Evolutionary conservation across 2,329 filamentous ascomycete genomes (phyloP).

Genomic region (Pyrenochaeta sp.): DNA sequence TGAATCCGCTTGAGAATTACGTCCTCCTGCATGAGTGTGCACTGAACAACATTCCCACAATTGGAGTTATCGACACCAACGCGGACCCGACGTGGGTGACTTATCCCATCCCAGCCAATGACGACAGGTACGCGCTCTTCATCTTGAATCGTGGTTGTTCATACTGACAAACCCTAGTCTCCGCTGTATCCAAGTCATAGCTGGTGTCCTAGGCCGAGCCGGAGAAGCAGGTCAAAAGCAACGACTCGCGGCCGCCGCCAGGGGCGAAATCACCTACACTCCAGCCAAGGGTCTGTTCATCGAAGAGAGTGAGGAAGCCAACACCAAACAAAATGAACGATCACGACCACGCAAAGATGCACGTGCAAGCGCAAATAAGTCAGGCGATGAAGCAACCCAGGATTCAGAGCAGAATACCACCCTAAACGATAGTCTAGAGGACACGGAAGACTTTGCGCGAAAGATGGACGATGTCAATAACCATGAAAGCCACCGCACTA

Average conservation of each 20-base stretch:
- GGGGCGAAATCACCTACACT: conserved; percentile 68
- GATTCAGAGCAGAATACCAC: no score
- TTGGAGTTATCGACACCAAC: conserved; percentile 94
- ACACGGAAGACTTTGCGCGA: conserved; percentile 23
- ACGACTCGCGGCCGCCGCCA: conserved; percentile 68
- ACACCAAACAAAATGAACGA: neutral
- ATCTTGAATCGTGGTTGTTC: neutral
- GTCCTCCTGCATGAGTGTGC: conserved; percentile 91
- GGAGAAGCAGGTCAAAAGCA: conserved; percentile 77
- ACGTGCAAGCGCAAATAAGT: no score
- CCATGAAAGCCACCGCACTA: conserved; percentile 30
- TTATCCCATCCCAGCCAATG: conserved; percentile 95
- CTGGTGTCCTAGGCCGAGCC: conserved; percentile 83
- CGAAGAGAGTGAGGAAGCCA: conserved; percentile 21
- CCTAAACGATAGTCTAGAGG: conserved; percentile 14
- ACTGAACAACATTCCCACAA: conserved; percentile 86
- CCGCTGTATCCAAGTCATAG: conserved; percentile 80
- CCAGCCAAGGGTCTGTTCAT: conserved; percentile 34
- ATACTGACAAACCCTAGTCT: conserved; percentile 63
- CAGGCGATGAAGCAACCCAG: no score
- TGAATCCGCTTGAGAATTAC: conserved; percentile 94
- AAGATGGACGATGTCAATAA: conserved; percentile 36
- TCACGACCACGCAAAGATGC: no score
- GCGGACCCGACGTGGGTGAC: conserved; percentile 92
- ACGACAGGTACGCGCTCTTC: conserved; percentile 79